Base-by-base conservation (phyloP, 805 yeast species). In the Hanseniaspora guilliermondii region DNA sequence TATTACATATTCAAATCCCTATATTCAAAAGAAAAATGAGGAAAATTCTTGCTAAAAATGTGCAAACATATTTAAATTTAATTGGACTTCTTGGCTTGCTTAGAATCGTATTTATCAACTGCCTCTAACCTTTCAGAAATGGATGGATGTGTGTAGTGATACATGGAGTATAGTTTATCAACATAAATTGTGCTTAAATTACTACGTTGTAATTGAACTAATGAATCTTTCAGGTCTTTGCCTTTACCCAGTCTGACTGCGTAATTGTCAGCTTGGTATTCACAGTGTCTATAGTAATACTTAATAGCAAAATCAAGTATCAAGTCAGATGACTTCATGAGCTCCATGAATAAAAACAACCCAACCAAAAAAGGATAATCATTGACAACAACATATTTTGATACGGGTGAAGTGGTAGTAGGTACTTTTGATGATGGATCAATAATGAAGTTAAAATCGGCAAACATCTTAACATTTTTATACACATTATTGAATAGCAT, bases 111-210 rank as follows among this genome's bases (percentile, higher is more conserved):
- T 11, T 33, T 22, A 21, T 80, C 83, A 57, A 93, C 74, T 7
- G 95, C 95, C 46, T 72, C 66, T 61, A 93, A 75, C 73, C 99
- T 82, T 73, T 93, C 97, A 17, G 91, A 80, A 62, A 91, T 70
- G 55, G 86, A 85, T 49, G 99, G 99, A 63, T 93, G 98, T 49
- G 91, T 83, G 69, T 85, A 83, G 64, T 83, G 87, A 69, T 87
- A 91, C 44, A 93, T 82, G 21, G 95, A 84, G 69, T 82, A 93
- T 60, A 88, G 75, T 78, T 89, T 79, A 66, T 93, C 97, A 27
- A 93, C 94, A 64, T 83, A 87, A 72, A 87, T 76, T n/a, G 88
- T 77, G 56, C 87, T 75, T 65, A 93, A 76, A 68, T 93, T 91
- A 64, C 87, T 85, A 61, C 80, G 80, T 64, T 83, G 85, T 58